Evolutionary conservation across 2,329 filamentous ascomycete species (phyloP).

Genomic region (Fusarium sp.): DNA sequence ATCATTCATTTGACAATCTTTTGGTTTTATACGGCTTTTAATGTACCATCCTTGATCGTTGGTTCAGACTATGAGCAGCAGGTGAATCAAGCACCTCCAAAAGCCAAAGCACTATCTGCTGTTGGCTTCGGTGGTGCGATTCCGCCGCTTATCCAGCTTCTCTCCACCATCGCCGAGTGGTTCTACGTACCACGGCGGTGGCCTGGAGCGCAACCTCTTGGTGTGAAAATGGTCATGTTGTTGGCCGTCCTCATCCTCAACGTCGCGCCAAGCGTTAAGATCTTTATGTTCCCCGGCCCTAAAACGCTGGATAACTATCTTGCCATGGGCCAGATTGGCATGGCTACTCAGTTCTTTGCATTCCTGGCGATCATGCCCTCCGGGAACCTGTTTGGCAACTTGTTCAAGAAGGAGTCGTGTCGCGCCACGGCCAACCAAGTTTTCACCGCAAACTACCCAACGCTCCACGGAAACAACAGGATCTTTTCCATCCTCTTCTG

Average conservation of each 20-base stretch:
- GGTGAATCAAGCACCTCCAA: slow-evolving; percentile 77
- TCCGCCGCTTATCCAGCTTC: slow-evolving; percentile 84
- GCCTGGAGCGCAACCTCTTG: slow-evolving; percentile 96
- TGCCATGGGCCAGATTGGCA: slow-evolving; percentile 59
- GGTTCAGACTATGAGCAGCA: slow-evolving; percentile 82
- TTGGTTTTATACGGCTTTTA: slow-evolving; percentile 97
- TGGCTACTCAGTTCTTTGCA: slow-evolving; percentile 83
- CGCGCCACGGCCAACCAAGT: slow-evolving; percentile 97
- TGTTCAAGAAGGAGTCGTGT: slow-evolving; percentile 93
- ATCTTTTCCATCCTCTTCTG: slow-evolving; percentile 98
- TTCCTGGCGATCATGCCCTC: slow-evolving; percentile 98
- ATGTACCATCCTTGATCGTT: slow-evolving; percentile 90
- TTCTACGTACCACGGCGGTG: slow-evolving; percentile 91
- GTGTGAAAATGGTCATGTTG: slow-evolving; percentile 87
- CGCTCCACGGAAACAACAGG: slow-evolving; percentile 89
- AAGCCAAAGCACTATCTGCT: slow-evolving; percentile 80
- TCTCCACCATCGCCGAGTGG: slow-evolving; percentile 94
- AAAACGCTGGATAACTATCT: too few relatives aligned
- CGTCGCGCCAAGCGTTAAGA: slow-evolving; percentile 83
- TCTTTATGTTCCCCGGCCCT: slow-evolving; percentile 74
- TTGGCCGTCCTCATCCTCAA: slow-evolving; percentile 84
- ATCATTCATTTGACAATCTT: slow-evolving; percentile 93
- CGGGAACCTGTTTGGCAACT: slow-evolving; percentile 91
- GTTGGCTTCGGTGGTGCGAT: slow-evolving; percentile 88
- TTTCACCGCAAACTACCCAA: slow-evolving; percentile 94